A percentile compares a stretch with the other conserved stretches of the same genome.
Evolutionary conservation across 2,329 filamentous ascomycete species (phyloP).

Genomic region (Cyanodermella asteris): DNA sequence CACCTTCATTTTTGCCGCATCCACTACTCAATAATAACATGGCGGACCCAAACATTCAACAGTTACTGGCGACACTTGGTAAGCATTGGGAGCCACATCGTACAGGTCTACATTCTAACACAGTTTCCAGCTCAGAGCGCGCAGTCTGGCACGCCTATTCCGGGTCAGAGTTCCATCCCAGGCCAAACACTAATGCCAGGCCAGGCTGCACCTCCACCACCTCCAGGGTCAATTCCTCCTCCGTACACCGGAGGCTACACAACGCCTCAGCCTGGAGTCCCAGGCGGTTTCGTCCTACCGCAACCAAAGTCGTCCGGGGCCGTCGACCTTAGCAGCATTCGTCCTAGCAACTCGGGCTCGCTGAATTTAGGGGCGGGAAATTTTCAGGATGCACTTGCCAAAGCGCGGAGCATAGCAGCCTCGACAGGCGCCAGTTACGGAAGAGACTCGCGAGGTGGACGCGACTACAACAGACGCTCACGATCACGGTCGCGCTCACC

Average conservation of each 20-base stretch:
- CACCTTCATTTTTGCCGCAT: no score
- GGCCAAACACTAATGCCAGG: conserved; percentile 24
- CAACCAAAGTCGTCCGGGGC: conserved; percentile 37
- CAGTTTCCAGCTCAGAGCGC: conserved; percentile 28
- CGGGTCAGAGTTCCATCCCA: no score
- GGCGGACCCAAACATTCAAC: conserved; percentile 22
- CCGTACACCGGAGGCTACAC: conserved; percentile 18
- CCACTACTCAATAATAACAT: conserved; percentile 8
- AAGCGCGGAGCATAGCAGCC: conserved; percentile 60
- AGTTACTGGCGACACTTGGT: conserved; percentile 30
- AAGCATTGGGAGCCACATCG: no score
- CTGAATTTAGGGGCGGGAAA: conserved; percentile 70
- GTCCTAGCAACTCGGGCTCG: conserved; percentile 57
- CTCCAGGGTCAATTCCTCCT: conserved; percentile 16
- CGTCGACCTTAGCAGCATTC: conserved; percentile 59
- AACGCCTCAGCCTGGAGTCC: conserved; percentile 19
- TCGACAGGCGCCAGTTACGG: conserved; percentile 46
- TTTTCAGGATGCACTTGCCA: conserved; percentile 66
- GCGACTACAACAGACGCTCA: conserved; percentile 37
- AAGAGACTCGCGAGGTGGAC: conserved; percentile 12
- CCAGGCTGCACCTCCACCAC: conserved; percentile 12
- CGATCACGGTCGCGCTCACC: conserved; percentile 50
- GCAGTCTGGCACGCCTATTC: no score
- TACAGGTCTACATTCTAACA: no score
- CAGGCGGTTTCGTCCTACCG: conserved; percentile 18